Evolutionary conservation across 352 stramenopile species (phyloP).

Genomic region (Aphanomyces euteiches): DNA sequence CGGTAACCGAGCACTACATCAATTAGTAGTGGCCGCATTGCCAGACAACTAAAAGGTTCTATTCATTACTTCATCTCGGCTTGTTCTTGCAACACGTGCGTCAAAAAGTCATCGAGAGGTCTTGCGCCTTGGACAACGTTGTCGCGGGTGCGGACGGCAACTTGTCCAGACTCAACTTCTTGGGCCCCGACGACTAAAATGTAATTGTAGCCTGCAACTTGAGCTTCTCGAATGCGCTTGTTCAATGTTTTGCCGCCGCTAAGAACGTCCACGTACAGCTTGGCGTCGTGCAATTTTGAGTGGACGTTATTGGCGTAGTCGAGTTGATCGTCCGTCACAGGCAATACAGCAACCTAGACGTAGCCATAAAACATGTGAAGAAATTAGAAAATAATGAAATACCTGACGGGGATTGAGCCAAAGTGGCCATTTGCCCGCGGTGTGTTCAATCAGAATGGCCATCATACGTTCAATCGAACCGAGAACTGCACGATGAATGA

Average conservation of each 20-base stretch:
- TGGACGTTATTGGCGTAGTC: constrained; percentile 59
- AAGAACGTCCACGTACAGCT: constrained; percentile 67
- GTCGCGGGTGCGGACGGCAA: constrained; percentile 80
- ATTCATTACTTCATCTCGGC: constrained; percentile 33
- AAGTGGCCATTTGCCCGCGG: constrained; percentile 94
- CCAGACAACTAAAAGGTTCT: not conserved
- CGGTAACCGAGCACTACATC: constrained; percentile 70
- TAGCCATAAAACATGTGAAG: not conserved
- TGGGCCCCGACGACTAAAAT: constrained; percentile 79
- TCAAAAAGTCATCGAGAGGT: constrained; percentile 48
- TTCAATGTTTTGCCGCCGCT: constrained; percentile 79
- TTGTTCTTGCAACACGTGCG: constrained; percentile 53
- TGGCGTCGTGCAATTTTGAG: constrained; percentile 41
- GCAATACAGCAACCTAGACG: constrained; percentile 53
- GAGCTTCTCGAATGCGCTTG: constrained; percentile 74
- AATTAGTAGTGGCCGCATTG: constrained; percentile 62
- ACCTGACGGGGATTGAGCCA: constrained; percentile 87
- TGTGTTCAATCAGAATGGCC: constrained; percentile 97
- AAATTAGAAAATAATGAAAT: not conserved
- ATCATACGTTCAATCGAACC: constrained; percentile 98
- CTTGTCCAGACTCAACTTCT: constrained; percentile 46
- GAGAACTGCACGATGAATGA: constrained; percentile 96
- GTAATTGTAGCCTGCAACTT: constrained; percentile 82
- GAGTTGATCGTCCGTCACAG: constrained; percentile 57
- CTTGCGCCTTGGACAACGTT: constrained; percentile 75